Percentiles rank a stretch among this genome's conserved stretches.
These are phyloP conservation scores for Rasamsonia emersonii DNA, from an alignment of 2,329 filamentous ascomycete species.

Conservation along the genomic window DNA sequence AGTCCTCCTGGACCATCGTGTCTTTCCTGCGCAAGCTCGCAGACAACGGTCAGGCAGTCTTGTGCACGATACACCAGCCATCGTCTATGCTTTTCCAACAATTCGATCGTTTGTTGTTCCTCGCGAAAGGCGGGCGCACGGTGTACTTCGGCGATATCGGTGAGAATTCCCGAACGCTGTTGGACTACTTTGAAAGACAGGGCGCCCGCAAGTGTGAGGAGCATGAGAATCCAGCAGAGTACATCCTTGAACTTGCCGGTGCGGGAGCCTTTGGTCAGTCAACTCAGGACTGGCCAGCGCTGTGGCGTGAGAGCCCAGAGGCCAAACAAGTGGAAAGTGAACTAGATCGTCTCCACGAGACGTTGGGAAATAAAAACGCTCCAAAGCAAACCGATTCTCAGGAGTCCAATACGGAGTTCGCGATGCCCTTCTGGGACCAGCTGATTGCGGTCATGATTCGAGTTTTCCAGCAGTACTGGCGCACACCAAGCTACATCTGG, in stretches of 20 bases:
- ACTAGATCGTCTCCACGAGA: constrained; percentile 47
- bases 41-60: constrained; percentile 75
- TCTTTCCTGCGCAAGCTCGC: constrained; percentile 78
- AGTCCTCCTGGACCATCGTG: constrained; percentile 84
- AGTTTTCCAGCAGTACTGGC: constrained; percentile 89
- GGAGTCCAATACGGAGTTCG: constrained; percentile 65
- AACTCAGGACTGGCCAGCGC: constrained; percentile 52
- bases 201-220: constrained; percentile 51
- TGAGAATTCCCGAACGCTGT: constrained; percentile 45
- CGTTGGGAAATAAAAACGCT: constrained; percentile 25
- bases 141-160: constrained; percentile 62
- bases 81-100: constrained; percentile 85
- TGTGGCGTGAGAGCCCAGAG: constrained; percentile 51
- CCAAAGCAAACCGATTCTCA: constrained; percentile 23
- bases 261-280: constrained; percentile 58
- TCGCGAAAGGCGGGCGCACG: constrained; percentile 55
- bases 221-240: constrained; percentile 64
- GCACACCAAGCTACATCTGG: constrained; percentile 82
- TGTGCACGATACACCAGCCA: constrained; percentile 91
- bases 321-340: too few species aligned
- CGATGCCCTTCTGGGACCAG: constrained; percentile 63
- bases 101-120: constrained; percentile 56
- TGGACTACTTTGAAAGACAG: constrained; percentile 56
- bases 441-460: constrained; percentile 59
- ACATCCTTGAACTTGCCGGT: constrained; percentile 50